Evolutionary conservation across 306 rosid species (phyloP).

Genomic region (Cucurbita maxima): DNA sequence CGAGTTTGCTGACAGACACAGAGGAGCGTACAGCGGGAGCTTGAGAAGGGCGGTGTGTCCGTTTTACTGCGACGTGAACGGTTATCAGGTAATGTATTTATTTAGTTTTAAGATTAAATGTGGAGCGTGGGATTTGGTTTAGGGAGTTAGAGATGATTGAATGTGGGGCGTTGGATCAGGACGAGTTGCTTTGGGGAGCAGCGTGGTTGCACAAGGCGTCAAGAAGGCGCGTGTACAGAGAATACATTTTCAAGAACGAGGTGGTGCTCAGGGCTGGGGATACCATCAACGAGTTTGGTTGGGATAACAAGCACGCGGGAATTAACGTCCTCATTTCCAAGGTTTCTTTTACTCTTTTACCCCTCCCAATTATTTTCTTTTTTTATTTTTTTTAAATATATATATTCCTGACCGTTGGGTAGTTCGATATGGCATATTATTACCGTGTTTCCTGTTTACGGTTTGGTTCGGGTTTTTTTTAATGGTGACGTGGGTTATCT

Average conservation of each 20-base stretch:
- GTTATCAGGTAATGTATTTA: conserved; percentile 51
- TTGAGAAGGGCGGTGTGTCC: conserved; percentile 72
- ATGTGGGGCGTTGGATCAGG: conserved; percentile 20
- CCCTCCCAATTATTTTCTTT: background rate
- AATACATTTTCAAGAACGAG: conserved; percentile 80
- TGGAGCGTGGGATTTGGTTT: conserved; percentile 18
- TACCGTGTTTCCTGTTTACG: background rate
- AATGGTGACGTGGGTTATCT: background rate
- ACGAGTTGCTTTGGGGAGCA: conserved; percentile 91
- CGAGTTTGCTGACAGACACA: conserved; percentile 82
- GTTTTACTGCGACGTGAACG: conserved; percentile 82
- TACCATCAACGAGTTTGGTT: conserved; percentile 92
- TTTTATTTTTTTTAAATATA: no score
- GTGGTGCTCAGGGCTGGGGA: conserved; percentile 84
- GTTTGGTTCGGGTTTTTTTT: background rate
- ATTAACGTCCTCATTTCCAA: conserved; percentile 84
- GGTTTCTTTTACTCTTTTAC: conserved; percentile 21
- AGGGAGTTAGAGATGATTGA: background rate
- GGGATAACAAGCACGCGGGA: conserved; percentile 99
- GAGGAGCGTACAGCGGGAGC: conserved; percentile 90
- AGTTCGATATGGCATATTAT: background rate
- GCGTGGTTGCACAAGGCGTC: conserved; percentile 98
- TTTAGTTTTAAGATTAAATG: background rate
- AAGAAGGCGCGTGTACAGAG: conserved; percentile 67
- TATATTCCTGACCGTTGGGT: background rate